Evolutionary conservation across 2,329 filamentous ascomycete genomes (phyloP).

Genomic region (Alternaria solani): DNA sequence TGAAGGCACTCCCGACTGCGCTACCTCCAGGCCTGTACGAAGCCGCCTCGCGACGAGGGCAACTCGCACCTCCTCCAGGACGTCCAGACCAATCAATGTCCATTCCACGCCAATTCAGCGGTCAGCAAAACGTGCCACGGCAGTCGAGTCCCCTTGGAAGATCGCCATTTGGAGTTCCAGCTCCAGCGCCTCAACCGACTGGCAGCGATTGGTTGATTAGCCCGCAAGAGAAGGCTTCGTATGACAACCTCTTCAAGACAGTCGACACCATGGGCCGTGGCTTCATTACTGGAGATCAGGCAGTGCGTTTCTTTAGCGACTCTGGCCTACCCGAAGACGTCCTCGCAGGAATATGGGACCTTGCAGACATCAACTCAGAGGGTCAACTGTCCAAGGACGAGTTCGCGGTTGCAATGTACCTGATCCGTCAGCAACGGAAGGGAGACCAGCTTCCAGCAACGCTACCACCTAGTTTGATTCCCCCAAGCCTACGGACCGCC

Average conservation of each 20-base stretch:
- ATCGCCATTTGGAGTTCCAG: slow-evolving; percentile 58
- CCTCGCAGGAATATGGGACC: slow-evolving; percentile 94
- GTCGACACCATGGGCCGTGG: slow-evolving; percentile 84
- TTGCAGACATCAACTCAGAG: slow-evolving; percentile 91
- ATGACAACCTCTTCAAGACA: slow-evolving; percentile 83
- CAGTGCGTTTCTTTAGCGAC: slow-evolving; percentile 91
- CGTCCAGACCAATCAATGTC: slow-evolving; percentile 63
- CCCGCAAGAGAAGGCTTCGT: slow-evolving; percentile 83
- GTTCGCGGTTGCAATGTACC: slow-evolving; percentile 96
- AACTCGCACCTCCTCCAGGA: slow-evolving; percentile 52
- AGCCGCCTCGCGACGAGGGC: slow-evolving; percentile 73
- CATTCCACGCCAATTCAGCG: slow-evolving; percentile 85
- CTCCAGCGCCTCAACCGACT: slow-evolving; percentile 62
- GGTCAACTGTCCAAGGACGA: slow-evolving; percentile 87
- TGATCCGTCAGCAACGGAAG: slow-evolving; percentile 88
- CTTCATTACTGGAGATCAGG: slow-evolving; percentile 91
- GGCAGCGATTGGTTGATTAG: slow-evolving; percentile 82
- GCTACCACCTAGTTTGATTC: slow-evolving; percentile 83
- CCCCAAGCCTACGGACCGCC: slow-evolving; percentile 76
- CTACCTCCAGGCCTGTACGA: slow-evolving; percentile 90
- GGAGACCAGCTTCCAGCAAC: slow-evolving; percentile 73
- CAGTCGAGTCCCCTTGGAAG: slow-evolving; percentile 68
- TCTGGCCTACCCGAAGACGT: slow-evolving; percentile 88
- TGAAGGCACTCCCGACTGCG: slow-evolving; percentile 79
- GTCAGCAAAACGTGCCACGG: slow-evolving; percentile 59